Evolutionary conservation across 257 asterid species (phyloP).

Genomic region (Solanum lycopersicoides): DNA sequence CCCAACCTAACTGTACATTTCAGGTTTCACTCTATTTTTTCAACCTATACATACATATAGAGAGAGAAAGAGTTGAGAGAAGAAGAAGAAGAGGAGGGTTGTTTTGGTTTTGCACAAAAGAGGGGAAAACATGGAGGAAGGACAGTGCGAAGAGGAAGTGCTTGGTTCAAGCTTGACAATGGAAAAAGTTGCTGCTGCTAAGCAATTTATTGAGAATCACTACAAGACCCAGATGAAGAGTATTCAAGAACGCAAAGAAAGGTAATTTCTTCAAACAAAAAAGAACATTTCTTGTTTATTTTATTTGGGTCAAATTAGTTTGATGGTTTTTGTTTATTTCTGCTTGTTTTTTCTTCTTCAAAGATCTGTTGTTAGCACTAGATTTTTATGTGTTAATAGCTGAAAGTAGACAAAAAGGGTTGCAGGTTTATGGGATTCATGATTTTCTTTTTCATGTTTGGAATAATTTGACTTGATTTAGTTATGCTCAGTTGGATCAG

Average conservation of each 20-base stretch:
- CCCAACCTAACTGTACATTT: background rate
- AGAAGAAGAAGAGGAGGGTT: background rate
- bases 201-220: constrained; percentile 95
- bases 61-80: constrained; percentile 9
- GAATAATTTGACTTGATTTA: background rate
- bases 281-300: background rate
- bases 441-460: background rate
- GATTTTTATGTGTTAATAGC: background rate
- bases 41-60: background rate
- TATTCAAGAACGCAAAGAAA: constrained; percentile 85
- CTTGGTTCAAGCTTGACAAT: constrained; percentile 83
- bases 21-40: background rate
- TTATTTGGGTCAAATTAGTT: background rate
- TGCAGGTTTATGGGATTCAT: background rate
- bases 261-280: constrained; percentile 24
- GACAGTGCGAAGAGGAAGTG: constrained; percentile 50
- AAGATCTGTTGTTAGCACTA: constrained; percentile 5
- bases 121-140: constrained; percentile 35
- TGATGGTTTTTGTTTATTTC: background rate
- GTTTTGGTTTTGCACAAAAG: background rate
- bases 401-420: background rate
- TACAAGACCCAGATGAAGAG: constrained; percentile 93
- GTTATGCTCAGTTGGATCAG: background rate
- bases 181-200: constrained; percentile 99
- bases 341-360: background rate